A percentile compares a stretch with the other conserved stretches of the same genome.
Conservation (phyloP, 2,329 filamentous ascomycete species). For the Aureobasidium mangrovei region DNA sequence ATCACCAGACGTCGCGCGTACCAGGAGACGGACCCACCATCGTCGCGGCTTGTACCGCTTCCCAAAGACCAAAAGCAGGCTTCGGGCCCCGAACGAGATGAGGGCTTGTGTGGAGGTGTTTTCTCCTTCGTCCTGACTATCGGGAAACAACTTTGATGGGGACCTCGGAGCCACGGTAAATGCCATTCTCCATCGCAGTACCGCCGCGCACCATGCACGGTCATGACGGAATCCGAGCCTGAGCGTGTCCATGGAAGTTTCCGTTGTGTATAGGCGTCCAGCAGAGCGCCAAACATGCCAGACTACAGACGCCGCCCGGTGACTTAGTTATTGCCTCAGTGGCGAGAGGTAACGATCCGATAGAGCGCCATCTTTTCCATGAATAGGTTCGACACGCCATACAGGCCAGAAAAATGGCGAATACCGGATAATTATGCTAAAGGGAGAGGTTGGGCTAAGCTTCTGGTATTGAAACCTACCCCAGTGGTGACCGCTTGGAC, state of each 20-base stretch:
- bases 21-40: background rate
- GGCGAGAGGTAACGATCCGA: background rate
- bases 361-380: no score
- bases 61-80: background rate
- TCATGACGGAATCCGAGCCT: background rate
- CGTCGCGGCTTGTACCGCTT: background rate
- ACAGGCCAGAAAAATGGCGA: background rate
- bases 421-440: background rate
- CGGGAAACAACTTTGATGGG: background rate
- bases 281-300: background rate
- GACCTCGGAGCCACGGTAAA: background rate
- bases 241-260: background rate
- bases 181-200: conserved; percentile 2
- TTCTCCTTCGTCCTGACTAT: background rate
- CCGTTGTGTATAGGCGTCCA: background rate
- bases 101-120: background rate
- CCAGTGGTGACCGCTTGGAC: background rate
- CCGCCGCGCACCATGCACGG: background rate
- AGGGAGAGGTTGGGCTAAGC: background rate
- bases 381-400: background rate
- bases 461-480: background rate
- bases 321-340: background rate
- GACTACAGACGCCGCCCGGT: background rate
- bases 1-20: conserved; percentile 2
- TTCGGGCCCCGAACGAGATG: background rate